phyloP scores from a whole-genome alignment of 202 grass and related monocot species.

The Cymbopogon flexuosus region DNA sequence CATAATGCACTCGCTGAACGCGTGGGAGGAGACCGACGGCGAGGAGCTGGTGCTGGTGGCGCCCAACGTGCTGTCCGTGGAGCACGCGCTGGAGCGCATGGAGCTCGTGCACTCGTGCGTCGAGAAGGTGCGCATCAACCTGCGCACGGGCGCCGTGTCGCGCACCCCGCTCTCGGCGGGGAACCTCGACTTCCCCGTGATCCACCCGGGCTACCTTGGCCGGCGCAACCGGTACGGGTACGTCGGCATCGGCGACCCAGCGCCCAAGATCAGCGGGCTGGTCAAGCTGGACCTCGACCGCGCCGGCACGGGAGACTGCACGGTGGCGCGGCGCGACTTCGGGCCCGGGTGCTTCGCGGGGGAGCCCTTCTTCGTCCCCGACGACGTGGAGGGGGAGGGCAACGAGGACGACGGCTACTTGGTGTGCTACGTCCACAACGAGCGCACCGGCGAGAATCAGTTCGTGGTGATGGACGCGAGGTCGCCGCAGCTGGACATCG shows the following conservation, averaged over 20 bases:
- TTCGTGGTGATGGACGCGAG: conserved; percentile 85
- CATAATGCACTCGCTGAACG: conserved; percentile 73
- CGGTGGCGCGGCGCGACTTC: conserved; percentile 56
- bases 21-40: conserved; percentile 68
- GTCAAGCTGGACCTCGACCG: conserved; percentile 60
- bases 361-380: conserved; percentile 69
- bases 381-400: conserved; percentile 30
- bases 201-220: conserved; percentile 59
- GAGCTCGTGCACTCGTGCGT: conserved; percentile 62
- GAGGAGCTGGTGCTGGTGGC: conserved; percentile 67
- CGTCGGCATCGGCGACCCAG: conserved; percentile 54
- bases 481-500: conserved; percentile 52
- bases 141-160: conserved; percentile 51
- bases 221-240: conserved; percentile 62
- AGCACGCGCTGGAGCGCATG: conserved; percentile 68
- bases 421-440: conserved; percentile 81
- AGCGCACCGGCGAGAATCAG: conserved; percentile 38
- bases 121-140: conserved; percentile 82
- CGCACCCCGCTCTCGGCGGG: conserved; percentile 59
- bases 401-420: conserved; percentile 75
- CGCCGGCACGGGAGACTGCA: conserved; percentile 56
- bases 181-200: conserved; percentile 73
- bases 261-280: conserved; percentile 67
- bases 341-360: conserved; percentile 63
- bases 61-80: conserved; percentile 71